Conservation (phyloP, 2,329 filamentous ascomycete species). For the Botrytis medusae region DNA sequence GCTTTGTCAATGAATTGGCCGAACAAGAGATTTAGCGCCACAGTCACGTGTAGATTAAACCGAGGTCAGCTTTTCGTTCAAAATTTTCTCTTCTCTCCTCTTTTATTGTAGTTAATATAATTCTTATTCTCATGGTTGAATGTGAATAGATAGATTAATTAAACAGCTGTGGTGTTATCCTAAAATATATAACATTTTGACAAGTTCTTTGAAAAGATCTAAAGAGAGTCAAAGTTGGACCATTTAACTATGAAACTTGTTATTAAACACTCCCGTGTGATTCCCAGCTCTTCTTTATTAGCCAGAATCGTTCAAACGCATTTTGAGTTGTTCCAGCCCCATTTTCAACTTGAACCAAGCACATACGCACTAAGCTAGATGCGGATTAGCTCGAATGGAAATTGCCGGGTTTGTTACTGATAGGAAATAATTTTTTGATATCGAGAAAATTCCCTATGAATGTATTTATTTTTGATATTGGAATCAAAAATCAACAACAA, state of each 20-base stretch:
- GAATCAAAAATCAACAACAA: background rate
- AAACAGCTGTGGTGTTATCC: no score
- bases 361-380: background rate
- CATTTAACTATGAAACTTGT: background rate
- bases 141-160: background rate
- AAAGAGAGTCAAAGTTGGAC: background rate
- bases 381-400: background rate
- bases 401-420: constrained; percentile 3
- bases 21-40: constrained; percentile 5
- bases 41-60: background rate
- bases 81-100: background rate
- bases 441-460: constrained; percentile 15
- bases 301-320: background rate
- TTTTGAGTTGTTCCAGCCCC: background rate
- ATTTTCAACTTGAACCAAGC: background rate
- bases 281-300: background rate
- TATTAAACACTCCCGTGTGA: constrained; percentile 1
- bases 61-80: background rate
- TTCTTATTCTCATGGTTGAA: no score
- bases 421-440: constrained; percentile 21
- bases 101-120: background rate
- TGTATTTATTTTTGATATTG: background rate
- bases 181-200: background rate
- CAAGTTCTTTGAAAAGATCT: background rate
- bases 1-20: constrained; percentile 15